Base-by-base conservation (phyloP, 2,329 filamentous ascomycete genomes). In the Colletotrichum viniferum region DNA sequence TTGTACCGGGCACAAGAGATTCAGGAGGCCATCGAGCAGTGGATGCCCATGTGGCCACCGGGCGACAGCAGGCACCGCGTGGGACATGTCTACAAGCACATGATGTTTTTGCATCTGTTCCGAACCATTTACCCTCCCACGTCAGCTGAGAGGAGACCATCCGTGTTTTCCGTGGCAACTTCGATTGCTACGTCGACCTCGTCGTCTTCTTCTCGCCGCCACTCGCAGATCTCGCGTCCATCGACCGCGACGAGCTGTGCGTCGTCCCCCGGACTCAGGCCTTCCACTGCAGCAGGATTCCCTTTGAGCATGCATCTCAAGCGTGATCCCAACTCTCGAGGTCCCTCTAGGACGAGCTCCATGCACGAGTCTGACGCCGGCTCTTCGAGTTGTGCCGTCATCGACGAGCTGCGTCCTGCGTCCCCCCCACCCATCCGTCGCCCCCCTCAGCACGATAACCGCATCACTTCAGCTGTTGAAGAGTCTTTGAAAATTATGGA, bases 1-100 rank as follows among this genome's bases (percentile, higher is more conserved):
- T 86, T 97, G 12, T 93, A 92, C 79, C 90, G 91, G 61, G 95
- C 94, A 0, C 92, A 94, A 7, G 91, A 93, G 68, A 96, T 98
- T 79, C 94, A 97, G 78, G 89, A 90, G 16, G 92, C 90, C 7
- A 93, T 98, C 68, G 90, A 92, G 7, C 89, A 91, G 16, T 98
- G 96, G 96, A 89, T 90, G 28, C 94, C 95, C 4, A 81, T 84
- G 9, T 92, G 90, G 89, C 88, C 90, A 0, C 81, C 84, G 0
- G 90, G 90, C 2, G 91, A 93, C 77, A 89, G 87, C 78, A 88
- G 91, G 21, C 86, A 90, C 66, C 84, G 87, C 1, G 90, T 91
- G 2, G 89, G 87, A 3, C 83, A 91, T 7, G 85, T 93, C 0
- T 93, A 93, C 82, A 91, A 91, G 81, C 90, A 92, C 79, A 92